phyloP scores from a whole-genome alignment of 305 asterid genomes.

The Ilex paraguariensis region DNA sequence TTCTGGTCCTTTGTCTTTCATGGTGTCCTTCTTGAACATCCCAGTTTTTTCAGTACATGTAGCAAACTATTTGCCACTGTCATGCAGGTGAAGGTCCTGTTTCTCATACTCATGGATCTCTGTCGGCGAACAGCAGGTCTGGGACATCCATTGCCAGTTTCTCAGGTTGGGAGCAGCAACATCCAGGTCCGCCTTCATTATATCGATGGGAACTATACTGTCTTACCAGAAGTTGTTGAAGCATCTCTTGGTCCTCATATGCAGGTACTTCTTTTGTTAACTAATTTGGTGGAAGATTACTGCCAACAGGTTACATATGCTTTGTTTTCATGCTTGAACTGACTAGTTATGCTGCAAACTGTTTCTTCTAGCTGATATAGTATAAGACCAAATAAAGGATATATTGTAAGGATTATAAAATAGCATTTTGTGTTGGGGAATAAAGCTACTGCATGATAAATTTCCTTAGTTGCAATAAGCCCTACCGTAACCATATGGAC shows the following conservation, averaged over 20 bases:
- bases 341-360: neutral
- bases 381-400: too few relatives aligned
- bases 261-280: constrained; percentile 54
- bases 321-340: neutral
- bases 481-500: too few relatives aligned
- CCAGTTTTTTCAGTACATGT: constrained; percentile 2
- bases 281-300: too few relatives aligned
- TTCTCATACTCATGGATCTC: constrained; percentile 94
- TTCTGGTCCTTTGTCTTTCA: neutral
- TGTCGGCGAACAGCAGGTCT: constrained; percentile 88
- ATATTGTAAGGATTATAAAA: too few relatives aligned
- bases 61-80: constrained; percentile 11
- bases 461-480: too few relatives aligned
- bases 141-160: constrained; percentile 80
- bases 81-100: constrained; percentile 93
- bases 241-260: constrained; percentile 99
- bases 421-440: too few relatives aligned
- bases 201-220: constrained; percentile 94
- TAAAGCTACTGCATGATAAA: too few relatives aligned
- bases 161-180: constrained; percentile 92
- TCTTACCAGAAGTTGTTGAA: constrained; percentile 94
- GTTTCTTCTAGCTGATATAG: too few relatives aligned
- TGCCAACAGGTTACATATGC: neutral
- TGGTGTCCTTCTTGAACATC: neutral
- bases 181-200: constrained; percentile 95